These are phyloP conservation scores for Fistulina hepatica DNA, from an alignment of 1,284 basidiomycete species.

Conservation along the genomic window DNA sequence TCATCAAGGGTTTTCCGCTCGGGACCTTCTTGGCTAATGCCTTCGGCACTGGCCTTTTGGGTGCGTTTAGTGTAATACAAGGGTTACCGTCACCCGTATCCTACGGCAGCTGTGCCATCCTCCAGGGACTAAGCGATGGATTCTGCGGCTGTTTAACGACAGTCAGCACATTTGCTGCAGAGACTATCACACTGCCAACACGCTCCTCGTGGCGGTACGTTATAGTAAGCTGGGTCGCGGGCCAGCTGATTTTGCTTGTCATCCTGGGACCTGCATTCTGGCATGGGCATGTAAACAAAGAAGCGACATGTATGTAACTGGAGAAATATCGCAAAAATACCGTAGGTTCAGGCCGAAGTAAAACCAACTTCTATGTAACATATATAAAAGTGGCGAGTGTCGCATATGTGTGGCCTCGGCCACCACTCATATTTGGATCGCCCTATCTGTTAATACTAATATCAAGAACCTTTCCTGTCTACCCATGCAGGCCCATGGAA, in stretches of 20 bases:
- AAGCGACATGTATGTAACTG: slow-evolving; percentile 28
- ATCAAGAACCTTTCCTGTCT: too few relatives aligned
- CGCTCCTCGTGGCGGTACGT: slow-evolving; percentile 60
- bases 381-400: too few relatives aligned
- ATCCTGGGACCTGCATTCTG: slow-evolving; percentile 63
- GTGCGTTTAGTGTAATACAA: slow-evolving; percentile 62
- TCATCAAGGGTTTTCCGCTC: slow-evolving; percentile 56
- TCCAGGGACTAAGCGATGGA: slow-evolving; percentile 80
- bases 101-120: slow-evolving; percentile 50
- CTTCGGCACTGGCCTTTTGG: slow-evolving; percentile 70
- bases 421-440: too few relatives aligned
- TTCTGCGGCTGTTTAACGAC: slow-evolving; percentile 95
- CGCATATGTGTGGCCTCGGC: too few relatives aligned
- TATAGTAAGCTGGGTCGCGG: slow-evolving; percentile 53
- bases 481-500: too few relatives aligned
- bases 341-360: too few relatives aligned
- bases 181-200: slow-evolving; percentile 52
- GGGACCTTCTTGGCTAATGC: slow-evolving; percentile 86
- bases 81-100: slow-evolving; percentile 33
- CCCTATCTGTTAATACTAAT: too few relatives aligned
- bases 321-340: too few relatives aligned
- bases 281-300: slow-evolving; percentile 26
- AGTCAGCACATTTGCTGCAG: slow-evolving; percentile 86
- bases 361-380: too few relatives aligned
- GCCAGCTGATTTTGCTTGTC: slow-evolving; percentile 66